phyloP scores from a whole-genome alignment of 495 filamentous ascomycete genomes.

The Neurospora tetrasperma region DNA sequence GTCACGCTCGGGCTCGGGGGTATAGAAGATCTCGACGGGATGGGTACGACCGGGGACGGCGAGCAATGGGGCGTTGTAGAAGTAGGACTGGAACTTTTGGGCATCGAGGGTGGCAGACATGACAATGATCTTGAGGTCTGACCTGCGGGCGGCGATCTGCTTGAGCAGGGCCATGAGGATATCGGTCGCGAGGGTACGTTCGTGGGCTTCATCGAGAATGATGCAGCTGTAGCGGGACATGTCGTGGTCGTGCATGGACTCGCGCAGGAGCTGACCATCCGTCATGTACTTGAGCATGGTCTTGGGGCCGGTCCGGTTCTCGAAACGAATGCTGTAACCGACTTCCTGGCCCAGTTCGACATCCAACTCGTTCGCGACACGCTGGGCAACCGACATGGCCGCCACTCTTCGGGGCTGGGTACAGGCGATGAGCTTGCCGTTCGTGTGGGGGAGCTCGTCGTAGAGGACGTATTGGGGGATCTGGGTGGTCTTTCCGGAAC shows the following conservation, averaged over 20 bases:
- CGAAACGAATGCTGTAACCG: slow-evolving; percentile 98
- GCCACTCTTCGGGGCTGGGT: slow-evolving; percentile 97
- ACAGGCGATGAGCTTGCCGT: slow-evolving; percentile 85
- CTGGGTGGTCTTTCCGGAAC: slow-evolving; percentile 98
- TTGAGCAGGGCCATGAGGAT: slow-evolving; percentile 94
- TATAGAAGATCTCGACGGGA: slow-evolving; percentile 98
- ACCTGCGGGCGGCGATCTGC: slow-evolving; percentile 64
- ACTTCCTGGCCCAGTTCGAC: slow-evolving; percentile 90
- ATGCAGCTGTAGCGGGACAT: slow-evolving; percentile 91
- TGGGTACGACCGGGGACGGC: slow-evolving; percentile 93
- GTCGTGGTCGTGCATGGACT: slow-evolving; percentile 95
- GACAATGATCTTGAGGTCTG: slow-evolving; percentile 92
- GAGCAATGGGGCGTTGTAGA: slow-evolving; percentile 84
- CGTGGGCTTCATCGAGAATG: slow-evolving; percentile 97
- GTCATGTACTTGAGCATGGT: slow-evolving; percentile 99
- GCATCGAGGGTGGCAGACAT: slow-evolving; percentile 98
- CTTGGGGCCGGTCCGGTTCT: slow-evolving; percentile 83
- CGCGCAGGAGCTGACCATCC: slow-evolving; percentile 95
- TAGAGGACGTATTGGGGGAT: slow-evolving; percentile 97
- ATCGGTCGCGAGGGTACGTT: slow-evolving; percentile 89
- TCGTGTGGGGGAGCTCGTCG: slow-evolving; percentile 84
- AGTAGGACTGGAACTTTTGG: slow-evolving; percentile 97
- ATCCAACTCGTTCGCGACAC: slow-evolving; percentile 96
- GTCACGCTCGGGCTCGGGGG: slow-evolving; percentile 88
- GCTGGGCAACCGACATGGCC: slow-evolving; percentile 97